Base-by-base conservation (phyloP, 164 flowering plant genomes). In the Annona squamosa region DNA sequence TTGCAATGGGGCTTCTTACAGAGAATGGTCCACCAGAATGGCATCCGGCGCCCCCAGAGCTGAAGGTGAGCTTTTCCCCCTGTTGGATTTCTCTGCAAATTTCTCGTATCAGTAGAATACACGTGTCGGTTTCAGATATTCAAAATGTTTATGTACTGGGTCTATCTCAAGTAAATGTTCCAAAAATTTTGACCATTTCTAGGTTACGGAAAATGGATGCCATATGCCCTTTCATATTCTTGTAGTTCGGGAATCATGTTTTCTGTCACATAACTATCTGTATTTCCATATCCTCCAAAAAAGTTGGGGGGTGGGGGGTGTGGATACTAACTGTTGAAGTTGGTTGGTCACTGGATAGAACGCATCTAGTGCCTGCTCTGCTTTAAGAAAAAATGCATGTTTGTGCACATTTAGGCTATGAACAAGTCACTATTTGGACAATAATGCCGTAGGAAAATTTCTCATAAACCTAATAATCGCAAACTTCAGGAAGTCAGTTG, bases 1-100 rank as follows among this genome's bases (percentile, higher is more conserved):
- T 95, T 68, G 83, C 97, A 44, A 95, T 93, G 99, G 99, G 98
- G 44, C 97, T 95, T 77, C 93, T 91, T 46, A 93, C 97, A 5
- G 97, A 95, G 77, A 82, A 67, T 81, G 99, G 98, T 44, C 97
- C 97, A 1, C 99, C 99, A 13, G 91, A 87, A 46, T 93, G 99
- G 99, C 99, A 95, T 77, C 98, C 99, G 52, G 99, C 99, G 69
- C 82, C 97, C 46, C 81, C 84, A 67, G 93, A 93, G 78, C 86
- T 95, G 26, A 91, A 93, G 95, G 99, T 94, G 18, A 52, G 37
- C 68, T 68, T 1, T 72, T 43, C 71, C 17, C 64, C 74, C 71
- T 45, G 45, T 71, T 74, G 59, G 45, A 46, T 26, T 66, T 19
- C 4, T 46, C 19, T n/a, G 42, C 45, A 65, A 37, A 5, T 10